These are phyloP conservation scores for Amylocarpus encephaloides DNA, from an alignment of 2,329 filamentous ascomycete genomes.

Conservation along the genomic window DNA sequence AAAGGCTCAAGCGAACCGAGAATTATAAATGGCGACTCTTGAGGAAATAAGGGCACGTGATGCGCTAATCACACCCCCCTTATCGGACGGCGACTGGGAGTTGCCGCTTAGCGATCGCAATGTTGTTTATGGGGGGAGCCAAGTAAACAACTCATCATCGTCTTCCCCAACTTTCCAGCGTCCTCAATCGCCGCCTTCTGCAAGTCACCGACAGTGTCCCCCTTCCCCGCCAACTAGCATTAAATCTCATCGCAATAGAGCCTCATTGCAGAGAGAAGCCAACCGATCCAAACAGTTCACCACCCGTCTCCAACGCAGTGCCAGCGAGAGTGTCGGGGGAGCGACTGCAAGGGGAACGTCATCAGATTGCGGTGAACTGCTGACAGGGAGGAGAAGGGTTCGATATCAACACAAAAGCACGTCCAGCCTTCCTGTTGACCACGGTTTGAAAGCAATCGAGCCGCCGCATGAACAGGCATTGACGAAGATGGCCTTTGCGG, in stretches of 20 bases:
- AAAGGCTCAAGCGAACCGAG: too few species aligned
- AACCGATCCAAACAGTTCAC: conserved; percentile 25
- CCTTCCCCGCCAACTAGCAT: conserved; percentile 19
- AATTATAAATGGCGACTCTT: too few species aligned
- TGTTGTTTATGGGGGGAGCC: too few species aligned
- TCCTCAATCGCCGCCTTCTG: too few species aligned
- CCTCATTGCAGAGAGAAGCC: conserved; percentile 21
- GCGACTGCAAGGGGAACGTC: conserved; percentile 4
- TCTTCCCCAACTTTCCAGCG: too few species aligned
- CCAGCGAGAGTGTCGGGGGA: conserved; percentile 13
- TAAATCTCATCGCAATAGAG: conserved; percentile 23
- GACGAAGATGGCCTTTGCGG: conserved; percentile 55
- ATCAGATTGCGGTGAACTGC: conserved; percentile 8
- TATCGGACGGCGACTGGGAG: too few species aligned
- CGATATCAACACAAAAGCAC: conserved; percentile 16
- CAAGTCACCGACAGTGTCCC: conserved; percentile 1
- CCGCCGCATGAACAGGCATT: conserved; percentile 29
- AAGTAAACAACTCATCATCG: too few species aligned
- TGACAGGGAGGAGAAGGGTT: conserved; percentile 15
- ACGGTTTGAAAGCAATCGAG: conserved; percentile 28
- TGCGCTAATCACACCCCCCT: too few species aligned
- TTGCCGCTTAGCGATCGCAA: too few species aligned
- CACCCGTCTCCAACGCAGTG: conserved; percentile 23
- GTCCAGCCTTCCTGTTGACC: conserved; percentile 21
- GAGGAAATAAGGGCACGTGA: too few species aligned